These are phyloP conservation scores for Penicillium sp. DNA, from an alignment of 2,329 filamentous ascomycete species.

Conservation along the genomic window DNA sequence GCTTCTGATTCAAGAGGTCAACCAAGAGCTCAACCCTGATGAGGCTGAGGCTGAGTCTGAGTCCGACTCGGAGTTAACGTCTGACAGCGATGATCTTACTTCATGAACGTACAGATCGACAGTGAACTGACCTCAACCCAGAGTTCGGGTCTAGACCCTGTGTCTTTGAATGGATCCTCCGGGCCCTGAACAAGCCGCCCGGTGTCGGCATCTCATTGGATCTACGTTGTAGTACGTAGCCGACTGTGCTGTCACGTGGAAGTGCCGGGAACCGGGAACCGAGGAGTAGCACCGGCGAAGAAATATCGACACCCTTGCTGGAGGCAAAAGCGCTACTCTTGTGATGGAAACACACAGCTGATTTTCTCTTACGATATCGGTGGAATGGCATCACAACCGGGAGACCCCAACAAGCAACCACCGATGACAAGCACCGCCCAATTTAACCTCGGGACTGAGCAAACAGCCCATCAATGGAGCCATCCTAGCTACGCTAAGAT, in stretches of 20 bases:
- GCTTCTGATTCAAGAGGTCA: slow-evolving; percentile 15
- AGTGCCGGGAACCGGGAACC: background rate
- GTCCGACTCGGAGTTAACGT: background rate
- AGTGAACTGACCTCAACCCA: background rate
- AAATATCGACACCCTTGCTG: background rate
- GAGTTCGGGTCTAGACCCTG: background rate
- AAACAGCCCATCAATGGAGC: background rate
- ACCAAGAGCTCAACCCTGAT: background rate
- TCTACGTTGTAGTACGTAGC: background rate
- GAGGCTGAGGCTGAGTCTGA: slow-evolving; percentile 4
- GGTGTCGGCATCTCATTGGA: background rate
- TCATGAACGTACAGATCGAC: background rate
- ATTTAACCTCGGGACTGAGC: too few relatives aligned
- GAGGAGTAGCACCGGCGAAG: background rate
- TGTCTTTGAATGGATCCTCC: background rate
- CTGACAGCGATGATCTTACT: slow-evolving; percentile 1
- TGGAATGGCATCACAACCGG: background rate
- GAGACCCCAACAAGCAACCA: background rate
- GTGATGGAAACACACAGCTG: background rate
- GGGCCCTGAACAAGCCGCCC: too few relatives aligned
- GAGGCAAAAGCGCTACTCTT: background rate
- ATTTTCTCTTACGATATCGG: background rate
- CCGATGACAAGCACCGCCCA: background rate
- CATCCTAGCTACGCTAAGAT: background rate
- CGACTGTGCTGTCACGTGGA: background rate